phyloP scores from a whole-genome alignment of 306 rosid genomes.

The Pyrus betulifolia region DNA sequence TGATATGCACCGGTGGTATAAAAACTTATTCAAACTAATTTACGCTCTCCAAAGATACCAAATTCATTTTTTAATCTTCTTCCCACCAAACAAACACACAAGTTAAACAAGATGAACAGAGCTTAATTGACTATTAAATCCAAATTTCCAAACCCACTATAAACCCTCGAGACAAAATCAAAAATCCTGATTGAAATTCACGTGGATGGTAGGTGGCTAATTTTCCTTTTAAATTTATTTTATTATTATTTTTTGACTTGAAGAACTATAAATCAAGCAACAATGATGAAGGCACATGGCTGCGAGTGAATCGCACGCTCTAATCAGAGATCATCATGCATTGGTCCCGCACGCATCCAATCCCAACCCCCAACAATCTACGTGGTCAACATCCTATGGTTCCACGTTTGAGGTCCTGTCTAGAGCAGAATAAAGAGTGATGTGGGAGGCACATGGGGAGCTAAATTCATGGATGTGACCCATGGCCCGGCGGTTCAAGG shows the following conservation, averaged over 20 bases:
- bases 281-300: slow-evolving; percentile 22
- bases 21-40: background rate
- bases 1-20: too few species aligned
- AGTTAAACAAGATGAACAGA: background rate
- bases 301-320: slow-evolving; percentile 22
- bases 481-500: background rate
- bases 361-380: background rate
- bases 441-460: background rate
- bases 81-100: background rate
- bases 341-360: slow-evolving; percentile 28
- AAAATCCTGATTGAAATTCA: slow-evolving; percentile 2
- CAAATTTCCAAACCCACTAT: background rate
- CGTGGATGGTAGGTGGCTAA: background rate
- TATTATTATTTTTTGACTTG: slow-evolving; percentile 10
- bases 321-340: slow-evolving; percentile 17
- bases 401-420: background rate
- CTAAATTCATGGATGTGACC: background rate
- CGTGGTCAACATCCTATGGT: slow-evolving; percentile 14
- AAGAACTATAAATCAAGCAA: background rate
- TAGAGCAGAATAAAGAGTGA: background rate
- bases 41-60: background rate
- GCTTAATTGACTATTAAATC: background rate
- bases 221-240: background rate
- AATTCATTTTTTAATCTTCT: background rate
- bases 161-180: background rate